phyloP scores from a whole-genome alignment of 768 basidiomycete genomes.

The Russula brevipes region DNA sequence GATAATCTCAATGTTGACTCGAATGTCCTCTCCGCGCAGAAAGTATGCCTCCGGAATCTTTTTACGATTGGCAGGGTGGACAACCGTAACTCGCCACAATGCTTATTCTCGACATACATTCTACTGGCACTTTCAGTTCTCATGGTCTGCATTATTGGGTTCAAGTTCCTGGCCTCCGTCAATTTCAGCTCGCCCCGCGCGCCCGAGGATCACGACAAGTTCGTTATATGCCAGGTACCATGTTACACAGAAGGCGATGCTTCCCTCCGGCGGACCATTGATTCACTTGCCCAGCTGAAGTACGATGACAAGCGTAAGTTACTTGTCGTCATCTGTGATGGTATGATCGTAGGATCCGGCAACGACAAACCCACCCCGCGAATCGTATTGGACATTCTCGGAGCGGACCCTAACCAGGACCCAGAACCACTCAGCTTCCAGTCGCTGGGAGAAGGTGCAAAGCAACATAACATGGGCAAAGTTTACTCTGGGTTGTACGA shows the following conservation, averaged over 20 bases:
- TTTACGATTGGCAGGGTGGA: conserved; percentile 91
- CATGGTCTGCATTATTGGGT: conserved; percentile 93
- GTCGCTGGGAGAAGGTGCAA: conserved; percentile 88
- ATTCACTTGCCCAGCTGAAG: conserved; percentile 88
- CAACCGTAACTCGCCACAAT: conserved; percentile 87
- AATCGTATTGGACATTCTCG: conserved; percentile 94
- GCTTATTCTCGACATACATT: conserved; percentile 87
- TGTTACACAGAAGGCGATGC: conserved; percentile 96
- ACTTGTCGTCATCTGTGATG: conserved; percentile 90
- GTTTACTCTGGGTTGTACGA: conserved; percentile 96
- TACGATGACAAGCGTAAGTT: conserved; percentile 99
- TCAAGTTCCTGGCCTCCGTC: conserved; percentile 92
- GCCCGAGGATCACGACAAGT: conserved; percentile 94
- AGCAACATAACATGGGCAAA: conserved; percentile 98
- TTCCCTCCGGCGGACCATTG: conserved; percentile 83
- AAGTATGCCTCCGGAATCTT: conserved; percentile 86
- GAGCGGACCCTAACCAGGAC: conserved; percentile 87
- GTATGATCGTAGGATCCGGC: conserved; percentile 95
- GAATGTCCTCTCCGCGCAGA: conserved; percentile 62
- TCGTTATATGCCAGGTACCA: conserved; percentile 95
- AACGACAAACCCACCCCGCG: conserved; percentile 95
- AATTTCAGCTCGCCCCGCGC: conserved; percentile 75
- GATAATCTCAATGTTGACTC: conserved; percentile 56
- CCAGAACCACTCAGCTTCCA: conserved; percentile 94
- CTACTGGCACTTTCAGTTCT: conserved; percentile 81